Evolutionary conservation across 805 yeast species (phyloP).

Genomic region (Lachancea kluyveri): DNA sequence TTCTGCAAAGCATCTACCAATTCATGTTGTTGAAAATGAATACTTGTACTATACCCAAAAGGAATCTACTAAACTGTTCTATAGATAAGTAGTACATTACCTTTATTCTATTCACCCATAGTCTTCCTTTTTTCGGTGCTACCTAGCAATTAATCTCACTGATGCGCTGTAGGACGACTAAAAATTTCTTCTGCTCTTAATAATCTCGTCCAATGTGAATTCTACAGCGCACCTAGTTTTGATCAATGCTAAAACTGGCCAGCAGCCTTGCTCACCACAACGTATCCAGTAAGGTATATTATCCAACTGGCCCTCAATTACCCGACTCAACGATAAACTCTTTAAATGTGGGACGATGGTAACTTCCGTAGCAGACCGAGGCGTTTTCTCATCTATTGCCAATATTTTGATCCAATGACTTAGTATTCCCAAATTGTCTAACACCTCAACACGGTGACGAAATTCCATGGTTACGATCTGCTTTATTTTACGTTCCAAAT

Average conservation of each 20-base stretch:
- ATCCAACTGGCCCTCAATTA: constrained; percentile 71
- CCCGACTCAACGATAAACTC: constrained; percentile 64
- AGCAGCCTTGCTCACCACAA: constrained; percentile 87
- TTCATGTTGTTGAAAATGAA: constrained; percentile 48
- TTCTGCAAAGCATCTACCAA: constrained; percentile 18
- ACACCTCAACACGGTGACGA: constrained; percentile 74
- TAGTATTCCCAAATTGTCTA: constrained; percentile 72
- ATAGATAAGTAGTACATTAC: constrained; percentile 30
- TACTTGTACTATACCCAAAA: constrained; percentile 54
- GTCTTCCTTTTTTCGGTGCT: too few relatives aligned
- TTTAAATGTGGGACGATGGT: constrained; percentile 85
- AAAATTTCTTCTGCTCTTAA: constrained; percentile 35
- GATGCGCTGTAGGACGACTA: constrained; percentile 2
- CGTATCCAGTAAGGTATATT: constrained; percentile 85
- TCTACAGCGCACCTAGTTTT: constrained; percentile 89
- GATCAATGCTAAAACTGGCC: constrained; percentile 83
- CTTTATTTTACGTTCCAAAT: constrained; percentile 37
- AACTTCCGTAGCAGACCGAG: constrained; percentile 72
- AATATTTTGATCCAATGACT: constrained; percentile 65
- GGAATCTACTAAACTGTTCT: constrained; percentile 42
- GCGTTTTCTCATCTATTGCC: constrained; percentile 83
- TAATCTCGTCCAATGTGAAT: constrained; percentile 72
- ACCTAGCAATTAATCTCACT: not conserved
- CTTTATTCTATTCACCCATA: too few relatives aligned
- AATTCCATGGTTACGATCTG: constrained; percentile 68